Evolutionary conservation across 768 basidiomycete species (phyloP).

Genomic region (Lactarius deliciosus): DNA sequence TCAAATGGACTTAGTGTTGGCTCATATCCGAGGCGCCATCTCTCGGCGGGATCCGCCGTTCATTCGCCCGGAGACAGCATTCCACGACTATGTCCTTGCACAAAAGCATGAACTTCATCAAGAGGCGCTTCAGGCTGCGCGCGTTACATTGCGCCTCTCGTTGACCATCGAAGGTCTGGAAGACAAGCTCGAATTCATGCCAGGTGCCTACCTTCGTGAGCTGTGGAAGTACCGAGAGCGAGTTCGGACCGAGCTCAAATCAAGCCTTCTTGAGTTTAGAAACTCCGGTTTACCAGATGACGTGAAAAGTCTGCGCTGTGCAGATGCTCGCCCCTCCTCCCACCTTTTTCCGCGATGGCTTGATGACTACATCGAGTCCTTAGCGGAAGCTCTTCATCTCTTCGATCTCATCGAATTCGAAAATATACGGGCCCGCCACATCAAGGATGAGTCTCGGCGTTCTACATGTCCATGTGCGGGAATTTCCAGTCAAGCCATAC

Average conservation of each 20-base stretch:
- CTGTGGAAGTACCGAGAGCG: background rate
- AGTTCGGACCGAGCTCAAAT: background rate
- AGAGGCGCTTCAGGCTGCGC: background rate
- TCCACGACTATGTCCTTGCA: slow-evolving; percentile 1
- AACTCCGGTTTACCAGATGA: background rate
- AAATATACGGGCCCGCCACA: background rate
- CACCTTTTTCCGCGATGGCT: background rate
- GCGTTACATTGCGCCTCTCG: background rate
- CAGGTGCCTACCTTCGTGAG: slow-evolving; percentile 2
- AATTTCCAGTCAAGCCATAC: background rate
- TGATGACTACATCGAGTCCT: background rate
- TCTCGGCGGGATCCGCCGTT: background rate
- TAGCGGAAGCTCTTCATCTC: background rate
- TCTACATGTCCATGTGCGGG: background rate
- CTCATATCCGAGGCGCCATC: background rate
- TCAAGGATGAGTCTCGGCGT: background rate
- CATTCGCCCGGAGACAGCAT: background rate
- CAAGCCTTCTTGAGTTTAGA: slow-evolving; percentile 3
- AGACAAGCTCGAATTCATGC: background rate
- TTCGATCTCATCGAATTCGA: background rate
- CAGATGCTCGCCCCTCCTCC: background rate
- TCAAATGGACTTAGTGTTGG: background rate
- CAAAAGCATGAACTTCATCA: background rate
- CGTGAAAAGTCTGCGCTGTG: background rate
- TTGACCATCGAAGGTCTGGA: no score